phyloP scores from a whole-genome alignment of 2,329 filamentous ascomycete genomes.

The Neoscytalidium dimidiatum region DNA sequence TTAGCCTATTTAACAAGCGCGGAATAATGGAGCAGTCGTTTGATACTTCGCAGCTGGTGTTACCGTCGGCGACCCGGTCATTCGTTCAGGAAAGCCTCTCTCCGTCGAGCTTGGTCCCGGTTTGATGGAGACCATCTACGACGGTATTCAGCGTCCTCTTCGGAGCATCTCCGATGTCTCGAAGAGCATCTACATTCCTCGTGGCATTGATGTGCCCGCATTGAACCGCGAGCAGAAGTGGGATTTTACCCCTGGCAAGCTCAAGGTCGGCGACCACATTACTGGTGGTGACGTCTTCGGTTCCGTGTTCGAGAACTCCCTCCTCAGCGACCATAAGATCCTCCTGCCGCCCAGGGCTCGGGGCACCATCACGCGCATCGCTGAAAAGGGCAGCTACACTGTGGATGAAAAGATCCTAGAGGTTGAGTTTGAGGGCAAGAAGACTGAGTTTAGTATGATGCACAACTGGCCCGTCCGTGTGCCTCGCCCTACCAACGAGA shows the following conservation, averaged over 20 bases:
- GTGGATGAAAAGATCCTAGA: constrained; percentile 93
- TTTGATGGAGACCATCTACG: constrained; percentile 98
- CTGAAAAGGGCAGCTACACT: constrained; percentile 87
- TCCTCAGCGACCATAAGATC: constrained; percentile 91
- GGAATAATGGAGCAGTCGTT: neutral
- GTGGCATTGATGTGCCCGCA: constrained; percentile 84
- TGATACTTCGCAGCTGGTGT: constrained; percentile 70
- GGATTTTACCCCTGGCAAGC: constrained; percentile 82
- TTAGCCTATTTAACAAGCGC: neutral
- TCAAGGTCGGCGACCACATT: constrained; percentile 97
- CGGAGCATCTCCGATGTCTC: constrained; percentile 76
- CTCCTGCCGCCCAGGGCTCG: constrained; percentile 85
- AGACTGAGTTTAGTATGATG: constrained; percentile 96
- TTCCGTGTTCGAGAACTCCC: constrained; percentile 91
- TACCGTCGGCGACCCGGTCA: constrained; percentile 90
- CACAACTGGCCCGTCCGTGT: constrained; percentile 98
- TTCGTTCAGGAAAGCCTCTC: constrained; percentile 88
- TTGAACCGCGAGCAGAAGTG: constrained; percentile 92
- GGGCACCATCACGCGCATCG: constrained; percentile 89
- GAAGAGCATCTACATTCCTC: constrained; percentile 94
- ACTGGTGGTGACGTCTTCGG: constrained; percentile 96
- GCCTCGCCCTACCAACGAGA: constrained; percentile 88
- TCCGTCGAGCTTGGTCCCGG: constrained; percentile 97
- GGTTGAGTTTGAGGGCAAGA: constrained; percentile 95
- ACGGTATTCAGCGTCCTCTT: constrained; percentile 96